Percentiles rank a stretch among this genome's conserved stretches.
These are phyloP conservation scores for Tetragonia tetragonoides DNA, from an alignment of 148 eudicot species.

Conservation along the genomic window DNA sequence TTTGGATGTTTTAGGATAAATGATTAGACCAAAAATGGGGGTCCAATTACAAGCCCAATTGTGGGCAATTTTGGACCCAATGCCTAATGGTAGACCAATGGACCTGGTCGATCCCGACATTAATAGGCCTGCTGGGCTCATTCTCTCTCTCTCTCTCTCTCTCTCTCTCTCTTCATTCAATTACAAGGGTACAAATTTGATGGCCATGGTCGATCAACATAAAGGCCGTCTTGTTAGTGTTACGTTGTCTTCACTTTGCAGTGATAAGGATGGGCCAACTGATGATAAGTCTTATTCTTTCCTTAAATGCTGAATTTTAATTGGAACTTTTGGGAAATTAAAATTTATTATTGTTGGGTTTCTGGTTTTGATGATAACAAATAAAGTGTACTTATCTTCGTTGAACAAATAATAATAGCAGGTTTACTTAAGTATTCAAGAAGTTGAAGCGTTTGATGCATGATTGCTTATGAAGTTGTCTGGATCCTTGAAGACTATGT, in stretches of 20 bases:
- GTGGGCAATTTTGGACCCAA: neutral
- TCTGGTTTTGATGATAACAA: too few species aligned
- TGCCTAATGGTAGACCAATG: too few species aligned
- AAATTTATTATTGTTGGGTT: too few species aligned
- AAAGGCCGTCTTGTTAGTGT: slow-evolving; percentile 13
- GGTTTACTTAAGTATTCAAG: too few species aligned
- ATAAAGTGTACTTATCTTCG: too few species aligned
- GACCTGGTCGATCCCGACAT: slow-evolving; percentile 18
- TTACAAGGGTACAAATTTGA: slow-evolving; percentile 13
- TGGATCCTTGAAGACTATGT: too few species aligned
- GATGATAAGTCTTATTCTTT: neutral
- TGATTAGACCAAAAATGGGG: too few species aligned
- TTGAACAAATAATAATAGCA: too few species aligned
- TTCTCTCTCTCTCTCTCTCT: neutral
- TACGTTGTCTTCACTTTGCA: slow-evolving; percentile 1
- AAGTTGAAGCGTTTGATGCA: too few species aligned
- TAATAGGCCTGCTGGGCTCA: slow-evolving; percentile 7
- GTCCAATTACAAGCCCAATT: neutral
- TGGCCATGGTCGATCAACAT: neutral
- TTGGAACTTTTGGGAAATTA: neutral
- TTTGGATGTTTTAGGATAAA: too few species aligned
- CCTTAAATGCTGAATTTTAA: neutral
- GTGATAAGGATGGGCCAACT: slow-evolving; percentile 14
- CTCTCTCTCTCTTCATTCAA: neutral
- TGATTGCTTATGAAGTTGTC: too few species aligned